Base-by-base conservation (phyloP, 2,329 filamentous ascomycete genomes). In the Calonectria pauciramosa region DNA sequence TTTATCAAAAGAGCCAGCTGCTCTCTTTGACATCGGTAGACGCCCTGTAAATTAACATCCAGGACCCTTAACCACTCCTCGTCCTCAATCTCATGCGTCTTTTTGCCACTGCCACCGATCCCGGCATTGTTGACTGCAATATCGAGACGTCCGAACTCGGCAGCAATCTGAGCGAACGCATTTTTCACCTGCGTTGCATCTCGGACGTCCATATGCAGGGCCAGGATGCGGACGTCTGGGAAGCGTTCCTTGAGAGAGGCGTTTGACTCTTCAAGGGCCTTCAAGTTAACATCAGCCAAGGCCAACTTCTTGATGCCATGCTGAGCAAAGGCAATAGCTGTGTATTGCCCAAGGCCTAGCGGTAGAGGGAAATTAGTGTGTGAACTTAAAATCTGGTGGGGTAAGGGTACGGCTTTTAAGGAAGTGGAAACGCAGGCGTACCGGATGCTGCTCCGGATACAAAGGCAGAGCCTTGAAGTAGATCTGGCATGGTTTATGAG, bases 81-180 rank as follows among this genome's bases (percentile, higher is more conserved):
- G 65, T 88, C 84, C 1, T 83, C 82, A 51, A 86, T 79, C 71
- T 90, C 85, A 70, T 90, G 86, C 0, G 89, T 91, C 1, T 82
- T 81, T 20, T 79, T 81, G 34, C 85, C 82, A 0, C 79, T 78
- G 0, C 88, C 89, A 9, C 83, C 83, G 32, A 91, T 86, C 3
- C 90, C 90, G 1, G 90, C 90, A 52, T 89, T 89, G 78, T 92
- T 91, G 65, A 91, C 85, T 0, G 89, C 89, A 44, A 90, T 85
- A 76, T 92, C 90, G 52, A 92, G 83, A 4, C 90, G 84, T 11
- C 89, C 89, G 79, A 91, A 91, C 63, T 83, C 80, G 18, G 83
- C 79, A 2, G 86, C 86, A 0, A 85, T 85, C 60, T 85, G 79
- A 2, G 82, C 81, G 10, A 92, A 81, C 26, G 84, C 86, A 4